A percentile compares a stretch with the other conserved stretches of the same genome.
These are phyloP conservation scores for Rhodotorula mucilaginosa DNA, from an alignment of 1,284 basidiomycete genomes.

Conservation along the genomic window DNA sequence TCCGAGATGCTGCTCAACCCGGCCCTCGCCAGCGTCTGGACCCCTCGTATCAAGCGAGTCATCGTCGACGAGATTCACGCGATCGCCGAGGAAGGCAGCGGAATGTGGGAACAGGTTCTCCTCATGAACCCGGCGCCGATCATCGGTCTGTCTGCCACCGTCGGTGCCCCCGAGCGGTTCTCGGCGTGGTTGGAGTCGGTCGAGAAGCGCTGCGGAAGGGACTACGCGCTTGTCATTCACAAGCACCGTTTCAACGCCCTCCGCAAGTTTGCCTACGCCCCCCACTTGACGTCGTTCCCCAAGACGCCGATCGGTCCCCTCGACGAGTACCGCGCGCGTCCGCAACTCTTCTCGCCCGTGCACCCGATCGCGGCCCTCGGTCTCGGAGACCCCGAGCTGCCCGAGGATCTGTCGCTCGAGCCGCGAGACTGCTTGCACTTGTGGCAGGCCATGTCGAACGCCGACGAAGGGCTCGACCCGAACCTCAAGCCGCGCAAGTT, in stretches of 20 bases:
- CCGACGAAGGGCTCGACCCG: conserved; percentile 46
- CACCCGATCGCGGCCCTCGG: conserved; percentile 62
- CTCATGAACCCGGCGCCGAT: conserved; percentile 53
- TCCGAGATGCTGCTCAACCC: conserved; percentile 67
- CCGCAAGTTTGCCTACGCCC: conserved; percentile 62
- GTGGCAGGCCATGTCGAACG: conserved; percentile 53
- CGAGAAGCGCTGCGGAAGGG: conserved; percentile 59
- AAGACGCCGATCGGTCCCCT: conserved; percentile 36
- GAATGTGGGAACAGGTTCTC: conserved; percentile 60
- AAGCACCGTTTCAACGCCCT: conserved; percentile 68
- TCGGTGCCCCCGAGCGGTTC: conserved; percentile 64
- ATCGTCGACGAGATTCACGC: conserved; percentile 70
- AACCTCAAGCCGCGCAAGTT: conserved; percentile 55
- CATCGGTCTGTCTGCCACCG: conserved; percentile 68
- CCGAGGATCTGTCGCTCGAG: conserved; percentile 63
- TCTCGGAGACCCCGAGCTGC: conserved; percentile 57
- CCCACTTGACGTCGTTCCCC: conserved; percentile 21
- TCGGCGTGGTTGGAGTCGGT: conserved; percentile 64
- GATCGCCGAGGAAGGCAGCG: conserved; percentile 65
- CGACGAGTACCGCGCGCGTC: conserved; percentile 34
- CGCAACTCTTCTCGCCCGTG: conserved; percentile 52
- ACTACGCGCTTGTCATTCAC: conserved; percentile 62
- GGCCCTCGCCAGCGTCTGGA: conserved; percentile 61
- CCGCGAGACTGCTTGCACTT: conserved; percentile 59
- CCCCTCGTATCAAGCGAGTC: conserved; percentile 63